Evolutionary conservation across 108 stramenopile species (phyloP).

Genomic region (Skeletonema tropicum): DNA sequence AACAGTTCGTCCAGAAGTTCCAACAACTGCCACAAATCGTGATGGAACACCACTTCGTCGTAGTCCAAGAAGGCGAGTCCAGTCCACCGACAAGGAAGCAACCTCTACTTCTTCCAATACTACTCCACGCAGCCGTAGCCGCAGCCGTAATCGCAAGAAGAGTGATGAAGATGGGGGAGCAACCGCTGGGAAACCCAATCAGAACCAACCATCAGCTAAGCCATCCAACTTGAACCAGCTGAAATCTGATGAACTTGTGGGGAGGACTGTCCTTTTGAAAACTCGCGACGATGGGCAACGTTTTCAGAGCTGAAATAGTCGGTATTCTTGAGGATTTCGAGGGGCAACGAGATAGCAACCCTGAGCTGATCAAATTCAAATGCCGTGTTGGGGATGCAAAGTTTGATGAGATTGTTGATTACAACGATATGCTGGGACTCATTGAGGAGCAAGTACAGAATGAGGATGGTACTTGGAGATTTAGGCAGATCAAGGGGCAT

Average conservation of each 20-base stretch:
- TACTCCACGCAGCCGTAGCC: no score
- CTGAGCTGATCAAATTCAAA: neutral
- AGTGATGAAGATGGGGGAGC: no score
- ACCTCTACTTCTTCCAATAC: no score
- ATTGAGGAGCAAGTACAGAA: neutral
- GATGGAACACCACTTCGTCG: no score
- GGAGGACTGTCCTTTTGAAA: slow-evolving; percentile 4
- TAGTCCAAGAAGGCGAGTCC: no score
- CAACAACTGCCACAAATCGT: no score
- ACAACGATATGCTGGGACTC: neutral
- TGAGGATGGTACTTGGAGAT: neutral
- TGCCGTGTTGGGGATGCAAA: neutral
- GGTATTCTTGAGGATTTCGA: neutral
- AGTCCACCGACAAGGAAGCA: no score
- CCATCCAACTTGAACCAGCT: neutral
- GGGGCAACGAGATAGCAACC: neutral
- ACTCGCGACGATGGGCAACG: neutral
- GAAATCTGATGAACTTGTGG: slow-evolving; percentile 24
- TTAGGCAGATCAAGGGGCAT: neutral
- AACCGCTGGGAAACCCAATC: no score
- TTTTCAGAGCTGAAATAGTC: neutral
- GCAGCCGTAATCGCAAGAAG: no score
- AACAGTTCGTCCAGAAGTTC: no score
- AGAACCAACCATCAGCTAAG: no score
- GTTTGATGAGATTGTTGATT: neutral